A percentile compares a stretch with the other conserved stretches of the same genome.
Conservation (phyloP, 2,329 filamentous ascomycete genomes). For the Periconia sp. region DNA sequence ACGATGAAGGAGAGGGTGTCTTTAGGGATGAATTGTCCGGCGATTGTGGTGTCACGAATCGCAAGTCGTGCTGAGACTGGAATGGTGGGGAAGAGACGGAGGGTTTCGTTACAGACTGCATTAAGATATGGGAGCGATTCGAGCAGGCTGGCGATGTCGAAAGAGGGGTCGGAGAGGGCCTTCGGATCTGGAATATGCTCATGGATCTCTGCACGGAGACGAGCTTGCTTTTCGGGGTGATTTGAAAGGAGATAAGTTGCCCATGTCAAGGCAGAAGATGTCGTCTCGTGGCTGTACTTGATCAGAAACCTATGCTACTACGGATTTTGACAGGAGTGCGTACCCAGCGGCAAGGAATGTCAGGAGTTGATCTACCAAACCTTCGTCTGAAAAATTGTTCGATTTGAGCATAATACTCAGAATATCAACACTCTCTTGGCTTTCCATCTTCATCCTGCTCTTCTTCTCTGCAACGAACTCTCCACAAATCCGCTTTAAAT, state of each 20-base stretch:
- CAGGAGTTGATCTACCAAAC: slow-evolving; percentile 61
- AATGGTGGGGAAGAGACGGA: slow-evolving; percentile 48
- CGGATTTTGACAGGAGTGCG: slow-evolving; percentile 18
- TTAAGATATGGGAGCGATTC: slow-evolving; percentile 55
- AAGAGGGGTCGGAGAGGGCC: slow-evolving; percentile 16
- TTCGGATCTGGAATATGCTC: slow-evolving; percentile 59
- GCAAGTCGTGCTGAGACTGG: slow-evolving; percentile 40
- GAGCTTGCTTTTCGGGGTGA: slow-evolving; percentile 68
- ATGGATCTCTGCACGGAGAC: slow-evolving; percentile 72
- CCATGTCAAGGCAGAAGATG: slow-evolving; percentile 78
- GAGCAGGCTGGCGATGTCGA: slow-evolving; percentile 44
- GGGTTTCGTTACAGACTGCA: slow-evolving; percentile 52
- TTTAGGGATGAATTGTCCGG: slow-evolving; percentile 45
- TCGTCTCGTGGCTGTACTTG: slow-evolving; percentile 70
- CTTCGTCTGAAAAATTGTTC: slow-evolving; percentile 58
- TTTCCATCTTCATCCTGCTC: slow-evolving; percentile 42
- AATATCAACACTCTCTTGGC: slow-evolving; percentile 48
- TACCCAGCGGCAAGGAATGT: slow-evolving; percentile 64
- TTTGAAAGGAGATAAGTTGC: slow-evolving; percentile 72
- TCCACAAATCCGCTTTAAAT: slow-evolving; percentile 50
- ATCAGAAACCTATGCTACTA: slow-evolving; percentile 4
- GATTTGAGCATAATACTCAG: slow-evolving; percentile 58
- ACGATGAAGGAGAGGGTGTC: slow-evolving; percentile 47
- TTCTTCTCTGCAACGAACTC: slow-evolving; percentile 58
- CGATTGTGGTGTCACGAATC: slow-evolving; percentile 38